Evolutionary conservation across 2,329 filamentous ascomycete genomes (phyloP).

Genomic region (Stemphylium vesicarium): DNA sequence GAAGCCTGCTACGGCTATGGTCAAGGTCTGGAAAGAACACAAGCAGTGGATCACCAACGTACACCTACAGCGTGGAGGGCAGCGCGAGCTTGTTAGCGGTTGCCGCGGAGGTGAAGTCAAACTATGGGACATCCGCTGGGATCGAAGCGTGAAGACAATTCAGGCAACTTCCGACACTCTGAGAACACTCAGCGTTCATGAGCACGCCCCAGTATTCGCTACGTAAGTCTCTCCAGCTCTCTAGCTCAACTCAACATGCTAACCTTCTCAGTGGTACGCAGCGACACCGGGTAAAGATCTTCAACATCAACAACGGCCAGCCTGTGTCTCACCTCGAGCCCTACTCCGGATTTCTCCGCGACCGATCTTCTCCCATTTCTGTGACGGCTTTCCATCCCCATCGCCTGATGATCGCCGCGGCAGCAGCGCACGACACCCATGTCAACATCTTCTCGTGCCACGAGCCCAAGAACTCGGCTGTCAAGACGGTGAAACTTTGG

Average conservation of each 20-base stretch:
- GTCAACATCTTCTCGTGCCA: conserved; percentile 78
- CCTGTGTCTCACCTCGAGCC: conserved; percentile 86
- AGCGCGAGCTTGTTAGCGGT: conserved; percentile 87
- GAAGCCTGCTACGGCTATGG: conserved; percentile 86
- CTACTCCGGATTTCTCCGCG: conserved; percentile 86
- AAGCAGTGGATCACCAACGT: conserved; percentile 95
- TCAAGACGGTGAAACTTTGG: conserved; percentile 44
- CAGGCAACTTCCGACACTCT: conserved; percentile 78
- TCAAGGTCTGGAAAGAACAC: conserved; percentile 96
- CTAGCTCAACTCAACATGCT: conserved; percentile 47
- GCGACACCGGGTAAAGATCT: conserved; percentile 85
- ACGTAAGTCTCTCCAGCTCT: conserved; percentile 63
- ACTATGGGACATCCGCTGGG: conserved; percentile 94
- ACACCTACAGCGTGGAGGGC: conserved; percentile 93
- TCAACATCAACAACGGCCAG: conserved; percentile 79
- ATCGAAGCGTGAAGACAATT: conserved; percentile 75
- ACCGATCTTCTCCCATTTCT: conserved; percentile 80
- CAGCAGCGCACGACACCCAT: conserved; percentile 84
- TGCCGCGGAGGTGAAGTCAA: conserved; percentile 93
- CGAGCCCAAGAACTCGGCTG: conserved; percentile 30
- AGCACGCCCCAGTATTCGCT: conserved; percentile 94
- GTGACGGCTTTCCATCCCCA: conserved; percentile 95
- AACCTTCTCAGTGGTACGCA: conserved; percentile 74
- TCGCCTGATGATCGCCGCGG: conserved; percentile 86
- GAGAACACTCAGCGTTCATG: conserved; percentile 87